A percentile compares a stretch with the other conserved stretches of the same genome.
Conservation (phyloP, 345 rosid genomes). For the Gynandropsis gynandra region DNA sequence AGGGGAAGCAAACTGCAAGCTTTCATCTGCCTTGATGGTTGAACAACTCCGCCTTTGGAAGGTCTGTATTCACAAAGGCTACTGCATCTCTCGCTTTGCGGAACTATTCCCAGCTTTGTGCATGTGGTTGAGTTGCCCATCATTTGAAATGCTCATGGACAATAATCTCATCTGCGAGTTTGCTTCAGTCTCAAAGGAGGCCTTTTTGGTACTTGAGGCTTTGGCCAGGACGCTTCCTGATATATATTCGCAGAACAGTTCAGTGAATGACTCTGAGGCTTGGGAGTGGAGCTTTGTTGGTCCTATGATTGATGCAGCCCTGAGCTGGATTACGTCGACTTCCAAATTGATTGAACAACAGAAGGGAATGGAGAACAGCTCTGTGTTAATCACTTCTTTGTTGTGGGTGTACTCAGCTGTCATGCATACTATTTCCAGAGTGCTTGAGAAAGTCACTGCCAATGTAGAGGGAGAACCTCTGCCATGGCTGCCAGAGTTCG, state of each 20-base stretch:
- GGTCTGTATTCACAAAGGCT: slow-evolving; percentile 62
- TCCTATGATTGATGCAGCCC: slow-evolving; percentile 67
- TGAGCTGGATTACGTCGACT: slow-evolving; percentile 56
- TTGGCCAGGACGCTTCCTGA: slow-evolving; percentile 67
- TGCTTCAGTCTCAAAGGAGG: slow-evolving; percentile 61
- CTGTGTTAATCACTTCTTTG: slow-evolving; percentile 32
- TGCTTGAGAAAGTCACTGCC: slow-evolving; percentile 53
- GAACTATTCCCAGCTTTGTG: slow-evolving; percentile 72
- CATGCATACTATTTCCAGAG: slow-evolving; percentile 52
- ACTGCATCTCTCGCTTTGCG: slow-evolving; percentile 55
- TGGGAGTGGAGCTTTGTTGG: slow-evolving; percentile 83
- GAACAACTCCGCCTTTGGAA: slow-evolving; percentile 85
- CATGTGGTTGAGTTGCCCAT: slow-evolving; percentile 80
- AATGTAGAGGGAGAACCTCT: slow-evolving; percentile 30
- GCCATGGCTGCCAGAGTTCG: slow-evolving; percentile 84
- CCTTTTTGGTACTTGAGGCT: slow-evolving; percentile 67
- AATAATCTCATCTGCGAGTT: slow-evolving; percentile 51
- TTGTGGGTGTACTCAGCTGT: slow-evolving; percentile 67
- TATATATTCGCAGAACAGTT: slow-evolving; percentile 36
- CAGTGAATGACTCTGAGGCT: slow-evolving; percentile 25
- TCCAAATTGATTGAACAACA: slow-evolving; percentile 36
- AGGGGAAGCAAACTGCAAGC: slow-evolving; percentile 67
- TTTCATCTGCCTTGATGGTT: slow-evolving; percentile 62
- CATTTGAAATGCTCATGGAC: slow-evolving; percentile 51
- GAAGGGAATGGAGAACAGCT: slow-evolving; percentile 26